Conservation (phyloP, 1,284 basidiomycete species). For the Fomitopsis betulina region DNA sequence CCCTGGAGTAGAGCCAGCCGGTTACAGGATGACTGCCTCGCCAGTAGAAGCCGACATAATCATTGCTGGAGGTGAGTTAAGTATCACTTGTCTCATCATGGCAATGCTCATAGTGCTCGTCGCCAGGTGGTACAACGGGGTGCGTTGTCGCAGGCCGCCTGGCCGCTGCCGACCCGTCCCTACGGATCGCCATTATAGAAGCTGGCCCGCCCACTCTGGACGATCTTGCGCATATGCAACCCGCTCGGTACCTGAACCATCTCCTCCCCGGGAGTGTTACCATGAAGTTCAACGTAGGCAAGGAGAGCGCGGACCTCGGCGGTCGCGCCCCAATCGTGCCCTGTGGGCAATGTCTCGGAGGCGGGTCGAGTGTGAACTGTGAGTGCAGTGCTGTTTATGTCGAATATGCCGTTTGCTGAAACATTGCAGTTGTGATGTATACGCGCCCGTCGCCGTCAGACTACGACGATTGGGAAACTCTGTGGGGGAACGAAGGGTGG, state of each 20-base stretch:
- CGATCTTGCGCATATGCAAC: conserved; percentile 26
- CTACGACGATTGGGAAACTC: conserved; percentile 48
- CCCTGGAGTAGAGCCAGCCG: background rate
- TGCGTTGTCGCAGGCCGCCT: conserved; percentile 41
- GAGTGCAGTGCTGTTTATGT: conserved; percentile 20
- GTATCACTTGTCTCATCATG: too few relatives aligned
- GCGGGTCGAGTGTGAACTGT: conserved; percentile 57
- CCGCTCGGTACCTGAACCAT: conserved; percentile 26
- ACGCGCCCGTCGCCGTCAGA: conserved; percentile 50
- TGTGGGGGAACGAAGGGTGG: conserved; percentile 48
- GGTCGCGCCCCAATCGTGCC: conserved; percentile 39
- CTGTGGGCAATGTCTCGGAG: conserved; percentile 45
- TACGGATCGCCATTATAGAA: conserved; percentile 38
- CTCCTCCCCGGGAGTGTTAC: conserved; percentile 20
- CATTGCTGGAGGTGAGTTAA: background rate
- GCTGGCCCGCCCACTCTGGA: conserved; percentile 32
- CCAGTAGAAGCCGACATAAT: background rate
- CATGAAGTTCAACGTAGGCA: conserved; percentile 12
- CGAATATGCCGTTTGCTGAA: conserved; percentile 14
- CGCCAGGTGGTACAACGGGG: conserved; percentile 36
- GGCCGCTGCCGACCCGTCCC: conserved; percentile 33
- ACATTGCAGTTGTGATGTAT: conserved; percentile 36
- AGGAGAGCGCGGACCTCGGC: conserved; percentile 30
- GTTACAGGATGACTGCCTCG: background rate
- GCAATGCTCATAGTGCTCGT: background rate